Conservation (phyloP, 2,329 filamentous ascomycete species). For the Alternaria gansuensis region DNA sequence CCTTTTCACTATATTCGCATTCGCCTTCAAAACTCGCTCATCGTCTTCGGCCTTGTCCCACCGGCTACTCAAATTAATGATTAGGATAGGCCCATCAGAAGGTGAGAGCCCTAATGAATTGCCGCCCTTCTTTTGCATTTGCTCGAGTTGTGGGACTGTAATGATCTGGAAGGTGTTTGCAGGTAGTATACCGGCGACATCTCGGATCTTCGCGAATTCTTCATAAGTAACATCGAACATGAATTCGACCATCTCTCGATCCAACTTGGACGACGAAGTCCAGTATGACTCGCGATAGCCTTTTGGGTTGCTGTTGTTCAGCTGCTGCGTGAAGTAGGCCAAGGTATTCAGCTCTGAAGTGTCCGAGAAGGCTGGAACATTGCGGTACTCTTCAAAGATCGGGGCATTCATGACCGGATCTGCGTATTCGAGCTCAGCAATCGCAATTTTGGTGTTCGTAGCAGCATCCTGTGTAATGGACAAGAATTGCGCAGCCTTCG, state of each 20-base stretch:
- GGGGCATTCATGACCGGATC: conserved; percentile 12
- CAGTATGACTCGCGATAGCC: conserved; percentile 32
- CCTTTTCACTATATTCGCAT: conserved; percentile 21
- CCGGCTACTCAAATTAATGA: conserved; percentile 20
- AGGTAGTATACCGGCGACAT: conserved; percentile 21
- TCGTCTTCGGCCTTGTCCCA: conserved; percentile 33
- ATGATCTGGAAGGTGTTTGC: conserved; percentile 33
- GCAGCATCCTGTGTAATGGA: conserved; percentile 1
- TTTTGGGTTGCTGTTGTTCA: conserved; percentile 21
- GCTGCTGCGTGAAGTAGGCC: conserved; percentile 24
- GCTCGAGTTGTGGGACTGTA: conserved; percentile 21
- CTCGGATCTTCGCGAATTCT: conserved; percentile 13
- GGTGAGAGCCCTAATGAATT: conserved; percentile 34
- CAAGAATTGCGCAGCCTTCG: conserved; percentile 18
- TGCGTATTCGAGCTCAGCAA: conserved; percentile 16
- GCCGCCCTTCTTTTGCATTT: conserved; percentile 33
- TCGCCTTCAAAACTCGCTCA: conserved; percentile 18
- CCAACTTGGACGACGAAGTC: conserved; percentile 32
- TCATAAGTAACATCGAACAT: conserved; percentile 25
- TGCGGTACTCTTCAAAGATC: conserved; percentile 16
- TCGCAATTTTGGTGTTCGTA: conserved; percentile 1
- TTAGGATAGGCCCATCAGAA: conserved; percentile 20
- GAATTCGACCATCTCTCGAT: conserved; percentile 21
- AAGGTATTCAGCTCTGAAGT: conserved; percentile 29
- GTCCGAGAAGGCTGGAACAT: conserved; percentile 22